Conservation (phyloP, 495 filamentous ascomycete genomes). For the Penicillium cosmopolitanum region DNA sequence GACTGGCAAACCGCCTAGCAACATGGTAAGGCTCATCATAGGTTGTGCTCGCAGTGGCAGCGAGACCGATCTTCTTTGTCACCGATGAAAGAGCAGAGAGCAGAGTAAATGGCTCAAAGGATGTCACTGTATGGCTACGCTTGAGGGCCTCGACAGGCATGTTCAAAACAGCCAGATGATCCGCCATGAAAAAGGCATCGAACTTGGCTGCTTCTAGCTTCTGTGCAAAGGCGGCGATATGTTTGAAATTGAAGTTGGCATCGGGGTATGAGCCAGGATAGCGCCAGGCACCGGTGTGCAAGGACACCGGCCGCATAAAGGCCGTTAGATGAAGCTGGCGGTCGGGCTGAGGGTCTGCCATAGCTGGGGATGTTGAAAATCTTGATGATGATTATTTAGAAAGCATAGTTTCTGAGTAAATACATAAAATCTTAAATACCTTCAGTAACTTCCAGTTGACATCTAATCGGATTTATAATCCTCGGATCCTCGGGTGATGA, state of each 20-base stretch:
- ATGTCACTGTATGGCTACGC: slow-evolving; percentile 61
- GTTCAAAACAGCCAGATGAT: slow-evolving; percentile 60
- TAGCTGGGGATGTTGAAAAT: too few relatives aligned
- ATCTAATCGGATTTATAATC: slow-evolving; percentile 3
- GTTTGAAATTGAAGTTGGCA: slow-evolving; percentile 62
- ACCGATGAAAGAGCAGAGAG: slow-evolving; percentile 51
- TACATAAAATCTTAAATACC: neutral
- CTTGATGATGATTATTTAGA: neutral
- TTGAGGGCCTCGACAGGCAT: slow-evolving; percentile 61
- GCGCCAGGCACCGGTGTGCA: slow-evolving; percentile 63
- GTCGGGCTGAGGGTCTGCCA: too few relatives aligned
- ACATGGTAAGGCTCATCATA: slow-evolving; percentile 69
- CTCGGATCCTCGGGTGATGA: neutral
- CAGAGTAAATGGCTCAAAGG: slow-evolving; percentile 52
- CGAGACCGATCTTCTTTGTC: slow-evolving; percentile 53
- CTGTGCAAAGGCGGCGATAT: slow-evolving; percentile 56
- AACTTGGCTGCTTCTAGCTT: slow-evolving; percentile 63
- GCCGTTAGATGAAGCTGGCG: slow-evolving; percentile 56
- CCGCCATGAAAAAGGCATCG: slow-evolving; percentile 67
- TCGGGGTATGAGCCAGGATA: slow-evolving; percentile 58
- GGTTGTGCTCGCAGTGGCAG: slow-evolving; percentile 60
- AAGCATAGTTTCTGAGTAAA: neutral
- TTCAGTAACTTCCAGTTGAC: neutral
- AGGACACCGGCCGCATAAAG: slow-evolving; percentile 61
- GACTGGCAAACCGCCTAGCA: slow-evolving; percentile 61